Evolutionary conservation across 2,329 filamentous ascomycete genomes (phyloP).

Genomic region (Microcyclospora pomicola): DNA sequence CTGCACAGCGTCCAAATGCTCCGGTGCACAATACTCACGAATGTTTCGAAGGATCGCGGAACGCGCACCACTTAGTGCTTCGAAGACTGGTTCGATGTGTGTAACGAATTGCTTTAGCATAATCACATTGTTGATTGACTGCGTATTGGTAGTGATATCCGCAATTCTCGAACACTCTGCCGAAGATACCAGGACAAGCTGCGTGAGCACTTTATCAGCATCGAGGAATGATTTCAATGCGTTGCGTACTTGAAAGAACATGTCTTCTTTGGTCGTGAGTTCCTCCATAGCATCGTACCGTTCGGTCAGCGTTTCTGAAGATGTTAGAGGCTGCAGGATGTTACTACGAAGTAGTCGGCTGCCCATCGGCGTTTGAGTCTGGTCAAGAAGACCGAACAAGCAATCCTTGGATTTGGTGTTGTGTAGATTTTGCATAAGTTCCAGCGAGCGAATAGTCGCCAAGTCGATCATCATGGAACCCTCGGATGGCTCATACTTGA

Average conservation of each 20-base stretch:
- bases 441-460: slow-evolving; percentile 71
- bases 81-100: slow-evolving; percentile 52
- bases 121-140: slow-evolving; percentile 73
- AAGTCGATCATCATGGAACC: slow-evolving; percentile 94
- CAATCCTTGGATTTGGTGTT: slow-evolving; percentile 66
- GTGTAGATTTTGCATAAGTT: slow-evolving; percentile 78
- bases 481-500: slow-evolving; percentile 77
- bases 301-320: slow-evolving; percentile 49
- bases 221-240: slow-evolving; percentile 65
- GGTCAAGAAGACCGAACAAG: slow-evolving; percentile 72
- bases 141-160: slow-evolving; percentile 53
- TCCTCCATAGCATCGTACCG: slow-evolving; percentile 78
- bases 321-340: slow-evolving; percentile 76
- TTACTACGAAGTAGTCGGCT: slow-evolving; percentile 68
- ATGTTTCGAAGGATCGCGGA: slow-evolving; percentile 54
- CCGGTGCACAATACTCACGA: slow-evolving; percentile 51
- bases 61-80: slow-evolving; percentile 50
- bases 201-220: slow-evolving; percentile 65
- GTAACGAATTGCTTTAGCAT: slow-evolving; percentile 72
- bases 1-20: slow-evolving; percentile 46
- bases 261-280: slow-evolving; percentile 64
- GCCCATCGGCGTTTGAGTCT: slow-evolving; percentile 81
- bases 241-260: slow-evolving; percentile 67
- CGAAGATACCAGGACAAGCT: slow-evolving; percentile 61
- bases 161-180: slow-evolving; percentile 22